Conservation (phyloP, 345 rosid genomes). For the Camelina neglecta region DNA sequence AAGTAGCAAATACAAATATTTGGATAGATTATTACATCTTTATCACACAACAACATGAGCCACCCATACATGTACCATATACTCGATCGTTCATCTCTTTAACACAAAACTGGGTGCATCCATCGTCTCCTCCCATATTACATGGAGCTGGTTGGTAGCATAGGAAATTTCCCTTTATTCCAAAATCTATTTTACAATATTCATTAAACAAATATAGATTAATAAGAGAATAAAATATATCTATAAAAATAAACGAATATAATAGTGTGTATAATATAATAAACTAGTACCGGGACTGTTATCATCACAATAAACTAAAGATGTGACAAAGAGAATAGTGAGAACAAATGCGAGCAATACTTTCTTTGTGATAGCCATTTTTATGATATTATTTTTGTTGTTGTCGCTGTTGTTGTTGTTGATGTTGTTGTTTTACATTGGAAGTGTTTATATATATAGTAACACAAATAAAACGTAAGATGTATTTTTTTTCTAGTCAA, state of each 20-base stretch:
- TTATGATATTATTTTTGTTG: background rate
- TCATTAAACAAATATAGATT: background rate
- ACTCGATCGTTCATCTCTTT: background rate
- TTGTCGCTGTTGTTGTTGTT: too few relatives aligned
- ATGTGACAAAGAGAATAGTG: background rate
- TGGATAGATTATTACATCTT: background rate
- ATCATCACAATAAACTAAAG: background rate
- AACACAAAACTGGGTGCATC: background rate
- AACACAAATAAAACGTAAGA: too few relatives aligned
- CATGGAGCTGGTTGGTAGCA: background rate
- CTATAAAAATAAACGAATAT: background rate
- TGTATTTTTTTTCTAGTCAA: too few relatives aligned
- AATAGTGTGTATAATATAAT: background rate
- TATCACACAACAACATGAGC: background rate
- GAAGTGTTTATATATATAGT: too few relatives aligned
- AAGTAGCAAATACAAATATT: background rate
- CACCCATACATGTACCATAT: background rate
- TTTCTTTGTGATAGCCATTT: conserved; percentile 12
- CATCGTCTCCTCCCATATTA: background rate
- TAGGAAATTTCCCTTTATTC: background rate
- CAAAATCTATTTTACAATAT: background rate
- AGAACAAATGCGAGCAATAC: background rate
- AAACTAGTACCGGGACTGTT: background rate
- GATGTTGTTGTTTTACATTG: too few relatives aligned
- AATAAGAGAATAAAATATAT: background rate